Base-by-base conservation (phyloP, 1,284 basidiomycete species). In the Apiotrichum gracile region DNA sequence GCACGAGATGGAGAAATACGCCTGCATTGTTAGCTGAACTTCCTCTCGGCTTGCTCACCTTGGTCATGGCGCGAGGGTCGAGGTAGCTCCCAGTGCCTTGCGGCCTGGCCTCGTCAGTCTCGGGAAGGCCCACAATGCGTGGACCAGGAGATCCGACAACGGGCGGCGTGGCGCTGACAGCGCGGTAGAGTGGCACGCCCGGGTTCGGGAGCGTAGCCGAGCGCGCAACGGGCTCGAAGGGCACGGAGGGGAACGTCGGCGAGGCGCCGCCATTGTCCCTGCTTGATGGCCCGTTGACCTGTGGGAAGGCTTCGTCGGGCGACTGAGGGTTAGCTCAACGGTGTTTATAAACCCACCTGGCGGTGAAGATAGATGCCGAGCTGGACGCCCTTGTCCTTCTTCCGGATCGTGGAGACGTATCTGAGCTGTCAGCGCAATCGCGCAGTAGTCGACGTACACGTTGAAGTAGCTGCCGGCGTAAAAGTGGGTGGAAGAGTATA, bases 351-450 rank as follows among this genome's bases (percentile, higher is more conserved):
- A 52, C 53, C 7, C 14, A 57, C 54, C 72, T 93, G 90, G 12
- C 91, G 81, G 67, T 93, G 90, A 3, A 97, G 79, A 65, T 96
- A 97, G 46, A 96, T 84, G 2, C 92, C 91, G 0, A 96, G 79
- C 69, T 96, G 91, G 63, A 65, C 82, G 78, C 72, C 81, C 33
- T 77, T 78, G 54, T 78, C 79, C 63, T 84, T 86, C 77, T 85
- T 86, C 56, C 83, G 80, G 40, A 86, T 82, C 46, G 90, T 82
- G 68, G 94, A 91, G 34, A 93, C 84, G 66, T 94, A 96, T 6
- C 91, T 83, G n/a, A 61, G 35, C 7, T 8, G 17, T 54, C 13
- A 54, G 52, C 48, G 27, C 9, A 25, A n/a, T 13, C 17, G 13
- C 22, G 91, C 76, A 83, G 89, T 62, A 86, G 72, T 64, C 82